These are phyloP conservation scores for Hanseniaspora vineae DNA, from an alignment of 805 yeast genomes.

Conservation along the genomic window DNA sequence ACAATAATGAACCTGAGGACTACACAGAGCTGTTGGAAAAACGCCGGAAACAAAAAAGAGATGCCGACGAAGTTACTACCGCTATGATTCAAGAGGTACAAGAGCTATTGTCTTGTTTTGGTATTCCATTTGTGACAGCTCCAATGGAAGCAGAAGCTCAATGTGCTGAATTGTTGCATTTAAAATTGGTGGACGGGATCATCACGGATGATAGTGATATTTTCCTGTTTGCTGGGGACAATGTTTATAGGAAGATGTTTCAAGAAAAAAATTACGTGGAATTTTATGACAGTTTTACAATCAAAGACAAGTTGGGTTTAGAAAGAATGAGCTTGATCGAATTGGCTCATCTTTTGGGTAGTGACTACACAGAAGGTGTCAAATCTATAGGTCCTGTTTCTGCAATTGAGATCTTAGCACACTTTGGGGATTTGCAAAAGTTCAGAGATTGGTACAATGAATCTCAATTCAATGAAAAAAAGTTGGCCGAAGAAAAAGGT, in stretches of 20 bases:
- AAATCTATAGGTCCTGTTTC: conserved; percentile 91
- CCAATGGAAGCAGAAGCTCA: conserved; percentile 99
- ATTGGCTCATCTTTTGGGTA: conserved; percentile 74
- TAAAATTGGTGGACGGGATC: conserved; percentile 81
- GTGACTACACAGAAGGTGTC: conserved; percentile 90
- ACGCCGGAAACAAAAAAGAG: conserved; percentile 62
- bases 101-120: conserved; percentile 73
- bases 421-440: conserved; percentile 40
- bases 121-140: conserved; percentile 88
- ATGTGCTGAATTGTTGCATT: conserved; percentile 65
- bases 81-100: conserved; percentile 86
- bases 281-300: conserved; percentile 49
- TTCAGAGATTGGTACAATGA: conserved; percentile 30
- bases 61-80: conserved; percentile 81
- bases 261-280: conserved; percentile 89
- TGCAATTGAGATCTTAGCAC: conserved; percentile 82
- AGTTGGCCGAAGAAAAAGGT: conserved; percentile 29
- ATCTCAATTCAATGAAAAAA: conserved; percentile 29
- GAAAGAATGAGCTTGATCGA: conserved; percentile 54
- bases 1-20: conserved; percentile 24
- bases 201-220: conserved; percentile 97
- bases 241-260: conserved; percentile 83
- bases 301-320: conserved; percentile 54
- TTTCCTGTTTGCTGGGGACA: conserved; percentile 80
- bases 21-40: conserved; percentile 42